Base-by-base conservation (phyloP, 768 basidiomycete genomes). In the Naganishia antarctica region DNA sequence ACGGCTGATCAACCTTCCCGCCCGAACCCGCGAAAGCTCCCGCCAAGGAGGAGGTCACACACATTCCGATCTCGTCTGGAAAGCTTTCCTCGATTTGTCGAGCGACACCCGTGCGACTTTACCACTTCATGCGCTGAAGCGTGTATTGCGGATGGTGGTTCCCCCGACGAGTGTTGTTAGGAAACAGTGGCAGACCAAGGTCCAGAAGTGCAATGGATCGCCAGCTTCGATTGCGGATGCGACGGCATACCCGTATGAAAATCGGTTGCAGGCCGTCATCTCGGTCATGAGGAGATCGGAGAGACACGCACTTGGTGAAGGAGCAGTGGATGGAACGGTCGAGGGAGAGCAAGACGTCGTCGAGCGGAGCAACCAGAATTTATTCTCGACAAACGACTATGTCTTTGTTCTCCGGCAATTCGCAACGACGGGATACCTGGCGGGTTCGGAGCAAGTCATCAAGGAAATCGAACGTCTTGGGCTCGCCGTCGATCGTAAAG, bases 371-470 rank as follows among this genome's bases (percentile, higher is more conserved):
- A 57, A 57, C 23, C 53, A 37, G 26, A 57, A 57, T 29, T 21
- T 26, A 16, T 57, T 57, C 53, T 57, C 53, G 5, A 44, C 37
- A 16, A 44, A 63, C 50, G 63, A 64, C 31, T 64, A 64, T 32
- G 41, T 59, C 21, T 64, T 64, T 32, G 47, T 64, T 23, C 63
- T 64, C 29, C 51, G 47, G 1, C 51, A 58, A 43, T 64, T 64
- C 45, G 51, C 53, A 34, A 28, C 51, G 32, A 59, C 63, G 57
- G 63, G 63, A 21, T 46, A 64, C 26, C 44, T 64, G 2, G 32
- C 57, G 1, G 63, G 53, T 18, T 58, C 53, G 15, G 63, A 64
- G 26, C 31, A 53, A 31, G 63, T 64, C 43, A 32, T 64, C 63
- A 58, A 59, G 63, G 63, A 64, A 45, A 59, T 64, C 34, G 43